phyloP scores from a whole-genome alignment of 208 protist genomes.

The Trypanosoma brucei region DNA sequence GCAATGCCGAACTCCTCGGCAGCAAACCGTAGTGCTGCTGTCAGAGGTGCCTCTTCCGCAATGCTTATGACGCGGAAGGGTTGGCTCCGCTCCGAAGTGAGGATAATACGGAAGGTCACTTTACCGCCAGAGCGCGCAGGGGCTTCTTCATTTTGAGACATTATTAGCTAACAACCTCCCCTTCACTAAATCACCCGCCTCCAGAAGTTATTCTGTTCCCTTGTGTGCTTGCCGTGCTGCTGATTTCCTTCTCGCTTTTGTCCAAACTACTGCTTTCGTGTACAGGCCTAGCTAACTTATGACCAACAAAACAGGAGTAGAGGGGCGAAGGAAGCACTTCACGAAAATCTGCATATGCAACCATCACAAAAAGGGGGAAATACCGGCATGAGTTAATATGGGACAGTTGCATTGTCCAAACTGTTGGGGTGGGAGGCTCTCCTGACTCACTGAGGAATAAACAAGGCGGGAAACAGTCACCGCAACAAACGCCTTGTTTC shows the following conservation, averaged over 20 bases:
- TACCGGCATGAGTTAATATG: no score
- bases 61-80: constrained; percentile 90
- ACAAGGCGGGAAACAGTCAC: no score
- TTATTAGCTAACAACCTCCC: constrained; percentile 5
- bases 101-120: constrained; percentile 77
- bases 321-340: no score
- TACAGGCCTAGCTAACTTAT: no score
- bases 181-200: not conserved
- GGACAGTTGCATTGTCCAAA: no score
- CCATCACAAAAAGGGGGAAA: no score
- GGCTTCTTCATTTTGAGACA: constrained; percentile 11
- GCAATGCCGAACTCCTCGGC: constrained; percentile 90
- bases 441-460: no score
- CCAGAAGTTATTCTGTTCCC: not conserved
- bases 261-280: no score
- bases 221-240: not conserved
- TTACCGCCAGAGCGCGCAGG: constrained; percentile 42
- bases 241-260: not conserved
- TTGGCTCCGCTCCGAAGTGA: constrained; percentile 79
- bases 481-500: no score
- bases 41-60: constrained; percentile 93
- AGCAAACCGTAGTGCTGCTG: constrained; percentile 92
- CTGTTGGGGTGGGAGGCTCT: no score
- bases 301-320: no score
- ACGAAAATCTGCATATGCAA: no score